Conservation (phyloP, 2,329 filamentous ascomycete species). For the Aulographum hederae region DNA sequence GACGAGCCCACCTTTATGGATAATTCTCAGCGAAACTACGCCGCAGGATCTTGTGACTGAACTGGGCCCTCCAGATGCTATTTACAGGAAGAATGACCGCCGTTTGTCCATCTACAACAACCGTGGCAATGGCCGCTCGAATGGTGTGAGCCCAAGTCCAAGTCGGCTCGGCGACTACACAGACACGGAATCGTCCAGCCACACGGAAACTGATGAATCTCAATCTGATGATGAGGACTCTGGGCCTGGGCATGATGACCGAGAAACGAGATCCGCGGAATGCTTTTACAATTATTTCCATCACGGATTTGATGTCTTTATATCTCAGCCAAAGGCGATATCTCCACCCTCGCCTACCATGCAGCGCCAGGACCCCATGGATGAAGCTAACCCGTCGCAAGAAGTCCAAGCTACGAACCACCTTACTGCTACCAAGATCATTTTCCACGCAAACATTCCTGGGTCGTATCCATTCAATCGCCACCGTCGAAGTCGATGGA, state of each 20-base stretch:
- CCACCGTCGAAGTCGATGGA: slow-evolving; percentile 78
- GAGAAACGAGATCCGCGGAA: slow-evolving; percentile 43
- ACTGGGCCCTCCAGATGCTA: slow-evolving; percentile 81
- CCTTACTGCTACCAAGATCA: slow-evolving; percentile 75
- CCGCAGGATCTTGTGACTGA: slow-evolving; percentile 84
- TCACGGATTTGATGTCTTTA: slow-evolving; percentile 79
- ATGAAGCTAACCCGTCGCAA: background rate
- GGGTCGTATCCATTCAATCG: slow-evolving; percentile 95
- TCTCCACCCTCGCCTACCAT: slow-evolving; percentile 42
- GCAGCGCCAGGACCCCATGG: slow-evolving; percentile 3
- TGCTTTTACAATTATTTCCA: slow-evolving; percentile 94
- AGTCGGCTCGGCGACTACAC: slow-evolving; percentile 9
- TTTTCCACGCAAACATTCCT: slow-evolving; percentile 85
- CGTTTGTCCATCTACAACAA: slow-evolving; percentile 54
- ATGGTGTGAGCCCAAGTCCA: background rate
- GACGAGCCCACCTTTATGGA: slow-evolving; percentile 46
- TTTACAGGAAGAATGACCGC: slow-evolving; percentile 81
- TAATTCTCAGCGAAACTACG: slow-evolving; percentile 69
- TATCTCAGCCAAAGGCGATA: slow-evolving; percentile 51
- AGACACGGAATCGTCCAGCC: slow-evolving; percentile 14
- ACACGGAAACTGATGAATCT: slow-evolving; percentile 4
- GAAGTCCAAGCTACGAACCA: slow-evolving; percentile 29
- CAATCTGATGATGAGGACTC: slow-evolving; percentile 25
- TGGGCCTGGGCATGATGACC: too few relatives aligned
- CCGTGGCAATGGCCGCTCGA: slow-evolving; percentile 1